Conservation (phyloP, 2,329 filamentous ascomycete genomes). For the Exophiala oligosperma region DNA sequence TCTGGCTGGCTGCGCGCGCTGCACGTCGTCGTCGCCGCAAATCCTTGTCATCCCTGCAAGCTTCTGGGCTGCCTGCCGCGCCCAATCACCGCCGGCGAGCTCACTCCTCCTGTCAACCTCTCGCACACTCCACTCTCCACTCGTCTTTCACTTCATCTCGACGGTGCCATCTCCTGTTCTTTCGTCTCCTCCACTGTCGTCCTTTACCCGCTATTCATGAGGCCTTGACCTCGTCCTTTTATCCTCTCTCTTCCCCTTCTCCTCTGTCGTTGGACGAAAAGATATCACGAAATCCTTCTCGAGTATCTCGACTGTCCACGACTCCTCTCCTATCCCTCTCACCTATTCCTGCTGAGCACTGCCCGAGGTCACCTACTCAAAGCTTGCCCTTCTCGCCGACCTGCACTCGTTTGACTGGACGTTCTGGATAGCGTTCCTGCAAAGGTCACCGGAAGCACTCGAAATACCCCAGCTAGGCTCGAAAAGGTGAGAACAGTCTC, state of each 20-base stretch:
- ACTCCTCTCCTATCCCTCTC: slow-evolving; percentile 19
- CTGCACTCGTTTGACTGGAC: slow-evolving; percentile 24
- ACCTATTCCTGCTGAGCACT: slow-evolving; percentile 22
- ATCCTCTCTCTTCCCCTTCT: slow-evolving; percentile 18
- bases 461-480: slow-evolving; percentile 4
- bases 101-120: slow-evolving; percentile 21
- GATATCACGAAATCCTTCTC: slow-evolving; percentile 24
- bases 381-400: slow-evolving; percentile 10
- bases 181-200: slow-evolving; percentile 17
- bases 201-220: slow-evolving; percentile 16
- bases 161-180: slow-evolving; percentile 20
- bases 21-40: slow-evolving; percentile 20
- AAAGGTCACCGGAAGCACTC: slow-evolving; percentile 9
- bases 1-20: slow-evolving; percentile 14
- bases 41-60: slow-evolving; percentile 25
- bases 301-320: slow-evolving; percentile 29
- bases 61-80: slow-evolving; percentile 18
- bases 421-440: slow-evolving; percentile 29
- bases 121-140: slow-evolving; percentile 23
- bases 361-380: slow-evolving; percentile 8
- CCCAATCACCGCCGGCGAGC: slow-evolving; percentile 19
- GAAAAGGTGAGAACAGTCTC: slow-evolving; percentile 1
- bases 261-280: slow-evolving; percentile 24
- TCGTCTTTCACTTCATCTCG: slow-evolving; percentile 22
- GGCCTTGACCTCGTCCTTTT: slow-evolving; percentile 25